Evolutionary conservation across 139 green algal genomes (phyloP).

Genomic region (Chlamydomonas sp.): DNA sequence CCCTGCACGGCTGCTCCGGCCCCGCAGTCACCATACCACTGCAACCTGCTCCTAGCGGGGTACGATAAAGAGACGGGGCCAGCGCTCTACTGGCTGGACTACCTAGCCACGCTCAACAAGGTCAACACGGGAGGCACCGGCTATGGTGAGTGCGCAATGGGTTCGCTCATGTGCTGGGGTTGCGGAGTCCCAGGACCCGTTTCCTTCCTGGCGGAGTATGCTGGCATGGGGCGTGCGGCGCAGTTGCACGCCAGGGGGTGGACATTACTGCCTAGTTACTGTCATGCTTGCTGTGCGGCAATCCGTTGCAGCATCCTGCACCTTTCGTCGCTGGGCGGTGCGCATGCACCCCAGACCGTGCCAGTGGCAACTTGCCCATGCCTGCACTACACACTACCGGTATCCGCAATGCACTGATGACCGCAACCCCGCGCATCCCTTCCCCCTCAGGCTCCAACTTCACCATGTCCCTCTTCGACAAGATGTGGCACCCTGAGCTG

Average conservation of each 20-base stretch:
- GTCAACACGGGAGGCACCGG: constrained; percentile 97
- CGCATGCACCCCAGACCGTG: too few species aligned
- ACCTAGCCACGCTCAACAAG: constrained; percentile 97
- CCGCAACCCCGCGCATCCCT: too few species aligned
- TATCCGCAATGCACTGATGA: not conserved
- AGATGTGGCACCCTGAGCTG: constrained; percentile 93
- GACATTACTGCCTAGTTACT: too few species aligned
- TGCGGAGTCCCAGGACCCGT: too few species aligned
- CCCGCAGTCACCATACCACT: constrained; percentile 89
- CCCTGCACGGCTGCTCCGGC: not conserved
- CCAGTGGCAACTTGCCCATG: too few species aligned
- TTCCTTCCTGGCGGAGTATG: too few species aligned
- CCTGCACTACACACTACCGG: not conserved
- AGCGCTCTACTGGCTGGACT: constrained; percentile 97
- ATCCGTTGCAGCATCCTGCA: too few species aligned
- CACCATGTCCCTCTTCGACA: constrained; percentile 95
- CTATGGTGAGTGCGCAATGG: constrained; percentile 80
- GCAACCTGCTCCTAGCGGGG: constrained; percentile 95
- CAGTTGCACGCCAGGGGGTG: too few species aligned
- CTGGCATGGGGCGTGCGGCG: too few species aligned
- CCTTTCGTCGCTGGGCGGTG: too few species aligned
- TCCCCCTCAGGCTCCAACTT: constrained; percentile 86
- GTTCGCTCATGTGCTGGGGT: too few species aligned
- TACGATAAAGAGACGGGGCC: constrained; percentile 88
- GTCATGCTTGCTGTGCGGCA: too few species aligned